Evolutionary conservation across 768 basidiomycete genomes (phyloP), one percentile per base, ranked within the genome.

Genomic region (Amanita thiersii): DNA sequence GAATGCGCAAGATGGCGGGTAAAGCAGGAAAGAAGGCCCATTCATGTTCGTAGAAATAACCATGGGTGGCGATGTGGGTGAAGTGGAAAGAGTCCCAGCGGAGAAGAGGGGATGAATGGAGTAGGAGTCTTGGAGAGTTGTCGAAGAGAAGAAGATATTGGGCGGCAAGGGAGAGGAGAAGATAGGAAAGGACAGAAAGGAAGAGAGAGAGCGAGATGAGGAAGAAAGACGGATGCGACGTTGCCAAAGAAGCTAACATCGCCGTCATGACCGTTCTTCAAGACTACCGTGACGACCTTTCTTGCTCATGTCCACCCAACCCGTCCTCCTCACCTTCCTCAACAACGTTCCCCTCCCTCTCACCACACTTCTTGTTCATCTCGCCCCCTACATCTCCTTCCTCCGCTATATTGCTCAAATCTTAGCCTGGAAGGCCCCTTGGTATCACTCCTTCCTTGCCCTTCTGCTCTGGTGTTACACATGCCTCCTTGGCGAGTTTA

Each of bases 31-130:
- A 73, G 59, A 90, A 98, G 0, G 94, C 94, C 73, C 86, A 86
- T 49, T 87, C 70, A 51, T 94, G 74, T 55, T 98, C 94, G 55
- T 77, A 79, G 20, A 60, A 50, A 49, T 74, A 74, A 35, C 67
- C 73, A 8, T 72, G 45, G 19, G 66, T 52, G 0, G 89, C 86
- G 40, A 89, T 75, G 51, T 73, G 70, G 4, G 66, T 50, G 57
- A 91, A 97, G 60, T 96, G 83, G 49, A 97, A 72, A 2, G 69
- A 69, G 55, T 98, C 94, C 96, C 94, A 99, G 50, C 91, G 77
- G 7, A 91, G 64, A 2, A 79, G 55, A 5, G 60, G 56, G 26
- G 9, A 40, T 23, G 52, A 36, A 10, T 36, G n/a, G 36, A 53
- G 40, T 19, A 58, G 42, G 26, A 67, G 52, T n/a, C 45, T 47